Evolutionary conservation across 2,329 filamentous ascomycete species (phyloP), one percentile per base, ranked within the genome.

Genomic region (Purpureocillium lavendulum): DNA sequence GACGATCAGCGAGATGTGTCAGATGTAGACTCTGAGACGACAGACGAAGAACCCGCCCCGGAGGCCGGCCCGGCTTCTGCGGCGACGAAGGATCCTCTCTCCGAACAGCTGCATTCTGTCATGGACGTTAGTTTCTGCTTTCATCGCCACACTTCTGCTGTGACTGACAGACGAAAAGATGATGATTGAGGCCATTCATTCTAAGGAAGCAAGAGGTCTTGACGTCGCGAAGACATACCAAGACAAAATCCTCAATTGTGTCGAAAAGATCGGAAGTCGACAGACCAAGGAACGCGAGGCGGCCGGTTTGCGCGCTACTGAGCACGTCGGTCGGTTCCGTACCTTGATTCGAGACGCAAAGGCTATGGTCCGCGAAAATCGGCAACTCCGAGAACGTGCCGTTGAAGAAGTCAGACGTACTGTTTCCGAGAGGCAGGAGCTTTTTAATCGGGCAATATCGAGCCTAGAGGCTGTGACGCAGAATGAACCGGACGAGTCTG

Each of bases 51-150:
- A 6, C 5, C 4, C n/a, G 8, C 3, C 2, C 14, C 7, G n/a
- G 5, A 30, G 31, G 26, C 10, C n/a, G n/a, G n/a, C n/a, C n/a
- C n/a, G 14, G 28, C 21, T 10, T 26, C 21, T 26, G 10, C 10
- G 21, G 5, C 21, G 21, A 10, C 33, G n/a, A n/a, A 26, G 2
- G 40, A 41, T 12, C 21, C 17, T 9, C 14, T 45, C 11, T 21
- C 33, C 8, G 35, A 36, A 13, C 30, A 41, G 6, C 11, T 58
- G 9, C 48, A 57, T 28, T 41, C 30, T 9, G 32, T 54, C 13
- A 45, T 57, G 13, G 46, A 54, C 32, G 56, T 59, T 44, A 45
- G 52, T 46, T 14, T 26, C 10, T 5, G 21, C 10, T 26, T 6
- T 26, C 10, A 5, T 26, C 21, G 11, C n/a, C 18, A 9, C n/a